These are phyloP conservation scores for Beta corolliflora DNA, from an alignment of 179 eudicot genomes.

Conservation along the genomic window DNA sequence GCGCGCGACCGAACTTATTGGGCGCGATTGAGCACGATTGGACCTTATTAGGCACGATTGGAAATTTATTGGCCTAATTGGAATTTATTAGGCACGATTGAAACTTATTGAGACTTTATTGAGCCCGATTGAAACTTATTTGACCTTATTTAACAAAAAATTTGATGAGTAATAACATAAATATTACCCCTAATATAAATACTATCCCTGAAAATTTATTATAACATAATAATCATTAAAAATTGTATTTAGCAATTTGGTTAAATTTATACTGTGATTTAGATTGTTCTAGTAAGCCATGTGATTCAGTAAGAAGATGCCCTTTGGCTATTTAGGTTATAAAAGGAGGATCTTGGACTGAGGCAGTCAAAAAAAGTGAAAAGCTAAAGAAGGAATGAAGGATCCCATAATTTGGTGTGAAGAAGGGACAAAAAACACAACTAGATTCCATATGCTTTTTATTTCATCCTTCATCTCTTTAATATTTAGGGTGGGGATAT, in stretches of 20 bases:
- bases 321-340: constrained; percentile 18
- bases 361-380: constrained; percentile 41
- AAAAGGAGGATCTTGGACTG: constrained; percentile 43
- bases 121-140: no score
- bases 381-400: not conserved
- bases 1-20: no score
- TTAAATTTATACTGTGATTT: not conserved
- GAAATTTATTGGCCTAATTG: no score
- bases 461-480: not conserved
- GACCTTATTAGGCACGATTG: no score
- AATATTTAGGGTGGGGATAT: not conserved
- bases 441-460: constrained; percentile 6
- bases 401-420: constrained; percentile 24
- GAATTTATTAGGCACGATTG: no score
- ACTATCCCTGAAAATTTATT: no score
- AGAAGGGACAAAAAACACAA: constrained; percentile 28
- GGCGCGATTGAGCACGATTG: no score
- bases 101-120: no score
- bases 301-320: constrained; percentile 31
- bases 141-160: no score
- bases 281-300: not conserved
- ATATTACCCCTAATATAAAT: no score
- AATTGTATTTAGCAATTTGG: not conserved
- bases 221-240: no score
- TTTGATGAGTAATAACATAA: no score